Percentiles rank a stretch among this genome's conserved stretches.
Evolutionary conservation across 1,284 basidiomycete species (phyloP).

Genomic region (Rhodotorula sp.): DNA sequence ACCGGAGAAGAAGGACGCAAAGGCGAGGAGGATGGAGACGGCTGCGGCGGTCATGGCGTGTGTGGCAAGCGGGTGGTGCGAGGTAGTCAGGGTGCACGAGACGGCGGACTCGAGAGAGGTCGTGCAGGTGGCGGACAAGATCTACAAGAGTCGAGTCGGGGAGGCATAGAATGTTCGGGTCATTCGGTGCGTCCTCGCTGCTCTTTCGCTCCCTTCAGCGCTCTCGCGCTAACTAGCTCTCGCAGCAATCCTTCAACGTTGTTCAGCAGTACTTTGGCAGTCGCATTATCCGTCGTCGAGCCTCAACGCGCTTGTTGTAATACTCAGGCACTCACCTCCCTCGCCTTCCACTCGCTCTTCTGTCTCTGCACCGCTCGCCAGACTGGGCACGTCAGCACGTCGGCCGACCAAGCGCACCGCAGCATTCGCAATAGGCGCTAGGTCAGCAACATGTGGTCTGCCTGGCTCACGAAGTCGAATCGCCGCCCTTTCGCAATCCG

Average conservation of each 20-base stretch:
- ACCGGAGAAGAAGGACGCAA: constrained; percentile 58
- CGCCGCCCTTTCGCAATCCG: too few relatives aligned
- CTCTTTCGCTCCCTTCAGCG: too few relatives aligned
- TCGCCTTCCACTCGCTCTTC: neutral
- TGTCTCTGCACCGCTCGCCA: too few relatives aligned
- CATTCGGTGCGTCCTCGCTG: neutral
- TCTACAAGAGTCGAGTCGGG: neutral
- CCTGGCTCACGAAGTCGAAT: too few relatives aligned
- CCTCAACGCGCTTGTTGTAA: constrained; percentile 17
- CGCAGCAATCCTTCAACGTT: too few relatives aligned
- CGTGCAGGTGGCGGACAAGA: constrained; percentile 55
- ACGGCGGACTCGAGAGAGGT: constrained; percentile 66
- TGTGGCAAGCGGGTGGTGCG: constrained; percentile 65
- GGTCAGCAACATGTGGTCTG: too few relatives aligned
- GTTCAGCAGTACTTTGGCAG: neutral
- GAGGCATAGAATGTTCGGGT: neutral
- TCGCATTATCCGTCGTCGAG: neutral
- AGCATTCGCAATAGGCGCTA: too few relatives aligned
- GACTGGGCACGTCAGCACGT: too few relatives aligned
- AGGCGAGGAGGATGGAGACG: constrained; percentile 75
- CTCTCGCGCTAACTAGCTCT: neutral
- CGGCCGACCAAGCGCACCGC: too few relatives aligned
- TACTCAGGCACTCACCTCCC: neutral
- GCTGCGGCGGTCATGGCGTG: constrained; percentile 74
- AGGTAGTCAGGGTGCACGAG: constrained; percentile 82